A percentile compares a stretch with the other conserved stretches of the same genome.
These are phyloP conservation scores for Rhizopus sp. DNA, from an alignment of 371 early-diverging fungal genomes.

Conservation along the genomic window DNA sequence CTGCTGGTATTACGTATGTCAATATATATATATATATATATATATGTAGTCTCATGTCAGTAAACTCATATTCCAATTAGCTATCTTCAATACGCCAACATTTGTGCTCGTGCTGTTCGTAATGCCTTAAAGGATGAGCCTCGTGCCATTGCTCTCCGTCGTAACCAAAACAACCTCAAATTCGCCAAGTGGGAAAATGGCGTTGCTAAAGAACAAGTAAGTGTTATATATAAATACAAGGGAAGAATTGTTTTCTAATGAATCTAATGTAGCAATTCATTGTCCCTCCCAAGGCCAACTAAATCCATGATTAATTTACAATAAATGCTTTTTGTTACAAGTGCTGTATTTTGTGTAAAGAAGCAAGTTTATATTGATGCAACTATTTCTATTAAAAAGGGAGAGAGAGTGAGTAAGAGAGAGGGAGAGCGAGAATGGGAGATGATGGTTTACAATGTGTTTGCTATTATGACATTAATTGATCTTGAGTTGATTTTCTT, in stretches of 20 bases:
- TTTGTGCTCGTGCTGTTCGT: constrained; percentile 85
- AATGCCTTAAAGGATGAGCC: constrained; percentile 81
- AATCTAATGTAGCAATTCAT: constrained; percentile 31
- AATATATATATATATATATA: too few species aligned
- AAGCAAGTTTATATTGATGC: too few species aligned
- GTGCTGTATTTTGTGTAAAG: background rate
- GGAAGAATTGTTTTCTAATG: constrained; percentile 4
- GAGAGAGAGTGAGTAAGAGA: too few species aligned
- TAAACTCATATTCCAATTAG: constrained; percentile 32
- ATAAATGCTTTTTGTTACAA: background rate
- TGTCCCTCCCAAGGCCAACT: constrained; percentile 27
- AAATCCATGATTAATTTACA: background rate
- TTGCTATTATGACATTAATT: too few species aligned
- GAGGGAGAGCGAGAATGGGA: too few species aligned
- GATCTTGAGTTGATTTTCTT: too few species aligned
- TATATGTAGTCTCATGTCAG: background rate
- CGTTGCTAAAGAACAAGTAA: constrained; percentile 67
- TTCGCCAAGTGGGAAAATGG: constrained; percentile 84
- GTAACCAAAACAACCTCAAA: constrained; percentile 79
- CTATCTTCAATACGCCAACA: constrained; percentile 88
- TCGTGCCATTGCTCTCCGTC: constrained; percentile 67
- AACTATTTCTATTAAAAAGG: too few species aligned
- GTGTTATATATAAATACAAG: constrained; percentile 10
- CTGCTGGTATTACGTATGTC: constrained; percentile 62
- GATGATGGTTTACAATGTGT: too few species aligned